Percentiles rank a stretch among this genome's conserved stretches.
Conservation (phyloP, 78 protist species). For the Planoprotostelium fungivorum region DNA sequence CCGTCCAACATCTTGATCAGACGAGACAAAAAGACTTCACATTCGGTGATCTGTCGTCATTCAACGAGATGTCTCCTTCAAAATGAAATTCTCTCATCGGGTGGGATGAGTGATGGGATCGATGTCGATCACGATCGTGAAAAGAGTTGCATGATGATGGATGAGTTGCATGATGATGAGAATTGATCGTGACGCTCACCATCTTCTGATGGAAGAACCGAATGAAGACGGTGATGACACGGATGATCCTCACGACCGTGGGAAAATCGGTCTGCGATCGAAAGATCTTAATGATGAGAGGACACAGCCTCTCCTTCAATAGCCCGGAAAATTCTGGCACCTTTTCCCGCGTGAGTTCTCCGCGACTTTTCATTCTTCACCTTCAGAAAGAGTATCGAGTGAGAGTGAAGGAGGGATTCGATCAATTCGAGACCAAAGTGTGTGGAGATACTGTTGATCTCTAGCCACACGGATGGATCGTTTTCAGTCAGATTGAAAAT, state of each 20-base stretch:
- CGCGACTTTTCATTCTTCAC: neutral
- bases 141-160: too few relatives aligned
- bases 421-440: constrained; percentile 40
- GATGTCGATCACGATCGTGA: too few relatives aligned
- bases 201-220: constrained; percentile 14
- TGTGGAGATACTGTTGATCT: neutral
- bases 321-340: constrained; percentile 44
- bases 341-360: neutral
- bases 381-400: constrained; percentile 17
- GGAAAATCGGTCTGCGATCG: constrained; percentile 42
- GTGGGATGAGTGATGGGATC: too few relatives aligned
- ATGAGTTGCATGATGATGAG: too few relatives aligned
- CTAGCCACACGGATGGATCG: neutral
- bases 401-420: constrained; percentile 41
- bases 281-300: constrained; percentile 43
- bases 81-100: too few relatives aligned
- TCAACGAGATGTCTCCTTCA: too few relatives aligned
- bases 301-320: constrained; percentile 54
- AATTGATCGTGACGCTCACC: too few relatives aligned
- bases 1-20: constrained; percentile 40
- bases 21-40: constrained; percentile 40
- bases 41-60: constrained; percentile 32
- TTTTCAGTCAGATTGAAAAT: neutral
- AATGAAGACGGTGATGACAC: constrained; percentile 53
- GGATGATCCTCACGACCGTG: constrained; percentile 42